Conservation (phyloP, 2,329 filamentous ascomycete species). For the Diaporthe batatas region DNA sequence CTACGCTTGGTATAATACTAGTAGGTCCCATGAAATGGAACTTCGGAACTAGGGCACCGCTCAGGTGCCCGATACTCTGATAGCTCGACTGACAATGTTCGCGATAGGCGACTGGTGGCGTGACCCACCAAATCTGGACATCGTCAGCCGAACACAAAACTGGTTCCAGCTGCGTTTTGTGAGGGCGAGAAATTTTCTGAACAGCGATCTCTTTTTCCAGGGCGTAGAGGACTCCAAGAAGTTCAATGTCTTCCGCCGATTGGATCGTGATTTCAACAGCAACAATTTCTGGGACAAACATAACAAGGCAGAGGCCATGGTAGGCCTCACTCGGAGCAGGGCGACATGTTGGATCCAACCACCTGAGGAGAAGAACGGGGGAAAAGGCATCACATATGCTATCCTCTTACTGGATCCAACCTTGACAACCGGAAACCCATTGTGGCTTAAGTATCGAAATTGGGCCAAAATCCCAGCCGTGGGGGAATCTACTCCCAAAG, state of each 20-base stretch:
- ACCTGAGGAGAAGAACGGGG: slow-evolving; percentile 39
- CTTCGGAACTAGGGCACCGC: not conserved
- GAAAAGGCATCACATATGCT: slow-evolving; percentile 34
- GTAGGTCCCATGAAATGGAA: not conserved
- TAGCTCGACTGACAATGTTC: not conserved
- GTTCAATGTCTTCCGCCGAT: slow-evolving; percentile 47
- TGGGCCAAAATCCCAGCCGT: slow-evolving; percentile 40
- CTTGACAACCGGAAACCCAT: slow-evolving; percentile 36
- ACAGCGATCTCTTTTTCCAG: slow-evolving; percentile 19
- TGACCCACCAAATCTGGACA: slow-evolving; percentile 46
- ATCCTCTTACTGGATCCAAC: slow-evolving; percentile 40
- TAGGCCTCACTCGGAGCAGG: slow-evolving; percentile 45
- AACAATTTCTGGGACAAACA: slow-evolving; percentile 46
- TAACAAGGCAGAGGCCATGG: slow-evolving; percentile 19
- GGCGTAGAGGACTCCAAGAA: slow-evolving; percentile 39
- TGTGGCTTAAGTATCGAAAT: slow-evolving; percentile 48
- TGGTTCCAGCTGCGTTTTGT: slow-evolving; percentile 48
- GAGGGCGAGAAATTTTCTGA: slow-evolving; percentile 46
- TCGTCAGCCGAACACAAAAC: slow-evolving; percentile 44
- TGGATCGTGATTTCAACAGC: slow-evolving; percentile 46
- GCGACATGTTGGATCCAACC: slow-evolving; percentile 47
- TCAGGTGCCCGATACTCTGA: no score
- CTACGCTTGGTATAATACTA: slow-evolving; percentile 47
- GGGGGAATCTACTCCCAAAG: not conserved
- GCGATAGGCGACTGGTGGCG: slow-evolving; percentile 45